Evolutionary conservation across 2,329 filamentous ascomycete species (phyloP), one percentile per base, ranked within the genome.

Genomic region (Dothiorella sarmentorum): DNA sequence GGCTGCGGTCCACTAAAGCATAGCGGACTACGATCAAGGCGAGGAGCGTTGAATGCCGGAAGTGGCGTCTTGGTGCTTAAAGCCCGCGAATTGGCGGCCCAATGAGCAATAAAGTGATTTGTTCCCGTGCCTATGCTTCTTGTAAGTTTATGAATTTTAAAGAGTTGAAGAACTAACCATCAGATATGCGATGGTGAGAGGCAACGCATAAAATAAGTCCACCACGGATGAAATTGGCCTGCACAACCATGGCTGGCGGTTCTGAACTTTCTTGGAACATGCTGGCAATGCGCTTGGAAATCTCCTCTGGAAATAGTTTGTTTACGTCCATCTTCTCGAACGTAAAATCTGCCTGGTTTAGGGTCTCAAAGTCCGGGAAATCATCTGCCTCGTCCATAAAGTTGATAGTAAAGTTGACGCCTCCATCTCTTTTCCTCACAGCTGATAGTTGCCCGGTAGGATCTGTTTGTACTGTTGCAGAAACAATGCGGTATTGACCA

Each of bases 141-240:
- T 4, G 22, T 51, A 13, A 31, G 31, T 24, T 13, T 4, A 17
- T 29, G 1, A 3, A 20, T 2, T 7, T 2, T 6, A 10, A 17
- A 22, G n/a, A 2, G 35, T 15, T 13, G n/a, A 10, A 2, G 10
- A 38, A 2, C 47, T 17, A 1, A 10, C 64, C 65, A 18, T 69
- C 61, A n/a, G 55, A 63, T 33, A 62, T 57, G 20, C 59, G 58
- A 58, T 71, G 69, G 35, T 68, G 65, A 10, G 68, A 53, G 18
- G 68, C 67, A n/a, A 65, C 18, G 11, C 51, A 67, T 6, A 71
- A 40, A 26, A 70, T 62, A 9, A 70, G 35, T 13, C 68, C 68
- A 26, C 66, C 66, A 7, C 38, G 51, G 52, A 71, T 66, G 42
- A 71, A 68, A 47, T 62, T 71, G 45, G 65, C 33, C 58, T 70